phyloP scores from a whole-genome alignment of 257 asterid genomes.

The Solanum corneliomulleri region DNA sequence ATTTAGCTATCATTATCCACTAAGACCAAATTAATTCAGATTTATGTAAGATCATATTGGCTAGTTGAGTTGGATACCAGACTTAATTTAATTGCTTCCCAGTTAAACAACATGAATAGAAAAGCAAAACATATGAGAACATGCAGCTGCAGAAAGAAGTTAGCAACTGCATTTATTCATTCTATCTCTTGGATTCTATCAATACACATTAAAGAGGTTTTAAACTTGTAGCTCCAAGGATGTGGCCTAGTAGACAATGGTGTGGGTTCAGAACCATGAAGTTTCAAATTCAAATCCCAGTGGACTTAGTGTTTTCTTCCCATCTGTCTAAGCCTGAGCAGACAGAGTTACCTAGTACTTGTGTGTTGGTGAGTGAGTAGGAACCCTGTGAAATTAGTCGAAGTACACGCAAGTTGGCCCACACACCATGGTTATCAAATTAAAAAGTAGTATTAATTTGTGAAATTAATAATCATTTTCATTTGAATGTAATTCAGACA shows the following conservation, averaged over 20 bases:
- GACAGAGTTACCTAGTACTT: background rate
- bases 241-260: background rate
- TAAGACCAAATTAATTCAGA: background rate
- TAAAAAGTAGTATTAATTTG: background rate
- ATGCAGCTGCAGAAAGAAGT: background rate
- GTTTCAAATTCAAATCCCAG: background rate
- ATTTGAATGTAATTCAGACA: background rate
- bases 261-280: background rate
- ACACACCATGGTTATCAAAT: background rate
- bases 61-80: background rate
- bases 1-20: background rate
- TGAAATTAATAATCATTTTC: background rate
- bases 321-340: background rate
- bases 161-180: background rate
- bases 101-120: background rate
- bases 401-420: background rate
- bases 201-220: background rate
- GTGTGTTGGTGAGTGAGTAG: background rate
- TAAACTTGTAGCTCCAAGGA: background rate
- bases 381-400: background rate
- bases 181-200: background rate
- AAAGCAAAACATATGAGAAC: background rate
- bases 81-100: background rate
- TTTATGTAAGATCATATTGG: background rate
- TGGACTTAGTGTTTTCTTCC: background rate